Conservation (phyloP, 208 protist species). For the Trypanosoma platydactyli region DNA sequence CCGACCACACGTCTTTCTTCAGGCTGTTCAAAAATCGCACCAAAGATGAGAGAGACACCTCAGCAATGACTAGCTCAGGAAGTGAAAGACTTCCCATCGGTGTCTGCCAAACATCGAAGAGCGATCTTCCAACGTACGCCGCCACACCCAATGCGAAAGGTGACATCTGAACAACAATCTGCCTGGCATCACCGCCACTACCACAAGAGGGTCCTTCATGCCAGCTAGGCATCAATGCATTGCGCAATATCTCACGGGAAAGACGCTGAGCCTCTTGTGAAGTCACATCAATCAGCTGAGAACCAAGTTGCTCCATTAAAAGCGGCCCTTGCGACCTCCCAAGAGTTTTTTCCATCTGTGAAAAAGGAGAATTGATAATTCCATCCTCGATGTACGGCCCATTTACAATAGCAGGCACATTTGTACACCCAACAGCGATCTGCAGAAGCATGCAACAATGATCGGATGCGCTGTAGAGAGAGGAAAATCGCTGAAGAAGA, state of each 20-base stretch:
- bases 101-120: conserved; percentile 73
- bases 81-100: conserved; percentile 38
- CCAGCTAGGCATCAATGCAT: conserved; percentile 49
- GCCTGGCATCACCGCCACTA: conserved; percentile 19
- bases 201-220: conserved; percentile 34
- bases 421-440: conserved; percentile 59
- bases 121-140: conserved; percentile 57
- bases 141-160: conserved; percentile 64
- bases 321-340: conserved; percentile 31
- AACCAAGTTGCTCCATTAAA: conserved; percentile 55
- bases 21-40: conserved; percentile 29
- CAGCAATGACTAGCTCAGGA: conserved; percentile 28
- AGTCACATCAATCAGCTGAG: conserved; percentile 37
- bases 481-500: conserved; percentile 77
- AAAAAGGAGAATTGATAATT: conserved; percentile 26
- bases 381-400: conserved; percentile 32
- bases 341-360: conserved; percentile 15
- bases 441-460: conserved; percentile 91
- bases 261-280: conserved; percentile 54
- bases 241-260: conserved; percentile 66
- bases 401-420: conserved; percentile 27
- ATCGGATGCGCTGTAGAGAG: conserved; percentile 62
- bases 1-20: conserved; percentile 35
- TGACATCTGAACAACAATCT: conserved; percentile 67
- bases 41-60: conserved; percentile 34